Conservation (phyloP, 1,139 yeast species). For the Hyphopichia pseudoburtonii region DNA sequence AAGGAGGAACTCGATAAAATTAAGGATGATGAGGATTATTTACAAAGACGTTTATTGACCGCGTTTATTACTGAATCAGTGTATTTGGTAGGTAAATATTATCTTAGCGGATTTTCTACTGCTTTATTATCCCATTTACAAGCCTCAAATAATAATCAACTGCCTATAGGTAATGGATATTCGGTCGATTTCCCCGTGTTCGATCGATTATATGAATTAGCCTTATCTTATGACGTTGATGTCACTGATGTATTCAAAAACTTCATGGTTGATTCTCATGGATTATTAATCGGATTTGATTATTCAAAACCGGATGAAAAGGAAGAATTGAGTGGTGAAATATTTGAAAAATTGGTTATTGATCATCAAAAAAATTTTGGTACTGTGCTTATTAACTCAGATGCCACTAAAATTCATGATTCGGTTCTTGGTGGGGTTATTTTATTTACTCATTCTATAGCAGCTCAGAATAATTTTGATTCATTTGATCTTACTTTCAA, state of each 20-base stretch:
- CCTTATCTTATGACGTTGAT: constrained; percentile 64
- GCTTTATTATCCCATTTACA: constrained; percentile 24
- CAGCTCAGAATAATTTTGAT: constrained; percentile 14
- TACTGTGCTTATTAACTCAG: constrained; percentile 25
- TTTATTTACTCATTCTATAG: constrained; percentile 26
- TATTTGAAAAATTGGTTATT: constrained; percentile 34
- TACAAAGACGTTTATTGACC: constrained; percentile 47
- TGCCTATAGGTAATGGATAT: constrained; percentile 9
- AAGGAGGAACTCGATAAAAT: constrained; percentile 40
- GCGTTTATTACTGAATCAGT: constrained; percentile 46
- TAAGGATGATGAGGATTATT: constrained; percentile 52
- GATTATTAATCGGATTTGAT: constrained; percentile 25
- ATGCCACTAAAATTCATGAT: constrained; percentile 26
- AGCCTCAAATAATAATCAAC: constrained; percentile 9
- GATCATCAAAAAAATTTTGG: constrained; percentile 36
- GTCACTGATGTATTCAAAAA: constrained; percentile 40
- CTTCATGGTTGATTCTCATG: constrained; percentile 25
- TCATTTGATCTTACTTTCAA: constrained; percentile 22
- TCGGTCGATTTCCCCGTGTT: constrained; percentile 20
- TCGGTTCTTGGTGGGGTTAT: constrained; percentile 32
- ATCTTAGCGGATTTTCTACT: constrained; percentile 22
- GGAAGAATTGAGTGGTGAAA: constrained; percentile 23
- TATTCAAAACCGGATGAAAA: constrained; percentile 18
- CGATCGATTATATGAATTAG: constrained; percentile 53
- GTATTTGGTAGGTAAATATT: constrained; percentile 33